These are phyloP conservation scores for Teratosphaeria pseudoeucalypti DNA, from an alignment of 2,329 filamentous ascomycete genomes.

Conservation along the genomic window DNA sequence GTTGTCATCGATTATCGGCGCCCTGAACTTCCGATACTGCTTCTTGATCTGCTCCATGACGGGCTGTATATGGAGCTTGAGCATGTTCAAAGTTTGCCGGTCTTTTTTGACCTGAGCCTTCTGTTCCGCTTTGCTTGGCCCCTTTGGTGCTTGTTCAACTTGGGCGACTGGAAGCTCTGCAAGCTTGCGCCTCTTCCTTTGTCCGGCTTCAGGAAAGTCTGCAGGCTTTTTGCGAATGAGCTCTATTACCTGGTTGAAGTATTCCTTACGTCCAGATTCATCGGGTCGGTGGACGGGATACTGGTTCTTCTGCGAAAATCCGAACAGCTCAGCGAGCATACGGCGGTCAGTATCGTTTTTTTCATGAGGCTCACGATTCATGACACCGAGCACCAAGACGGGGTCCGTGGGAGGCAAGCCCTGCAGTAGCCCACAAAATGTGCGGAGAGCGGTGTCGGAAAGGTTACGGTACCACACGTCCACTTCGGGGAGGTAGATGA, in stretches of 20 bases:
- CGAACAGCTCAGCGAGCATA: conserved; percentile 71
- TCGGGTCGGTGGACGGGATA: conserved; percentile 59
- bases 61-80: conserved; percentile 83
- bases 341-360: conserved; percentile 23
- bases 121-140: conserved; percentile 66
- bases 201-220: conserved; percentile 78
- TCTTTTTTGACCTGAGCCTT: conserved; percentile 74
- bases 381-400: conserved; percentile 75
- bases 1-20: conserved; percentile 62
- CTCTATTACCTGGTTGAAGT: conserved; percentile 63
- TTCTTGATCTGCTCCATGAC: conserved; percentile 95
- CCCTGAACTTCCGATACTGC: conserved; percentile 80
- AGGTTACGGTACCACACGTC: conserved; percentile 76
- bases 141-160: conserved; percentile 44
- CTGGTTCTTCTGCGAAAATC: conserved; percentile 70
- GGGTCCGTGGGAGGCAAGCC: conserved; percentile 84
- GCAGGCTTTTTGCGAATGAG: conserved; percentile 70
- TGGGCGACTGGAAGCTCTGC: conserved; percentile 68
- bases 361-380: conserved; percentile 48
- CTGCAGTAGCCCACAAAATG: conserved; percentile 71
- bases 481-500: conserved; percentile 87
- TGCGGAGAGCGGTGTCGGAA: conserved; percentile 55
- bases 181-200: conserved; percentile 76
- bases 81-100: conserved; percentile 67
- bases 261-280: conserved; percentile 56